Conservation (phyloP, 1,284 basidiomycete genomes). For the Butyriboletus appendiculatus region DNA sequence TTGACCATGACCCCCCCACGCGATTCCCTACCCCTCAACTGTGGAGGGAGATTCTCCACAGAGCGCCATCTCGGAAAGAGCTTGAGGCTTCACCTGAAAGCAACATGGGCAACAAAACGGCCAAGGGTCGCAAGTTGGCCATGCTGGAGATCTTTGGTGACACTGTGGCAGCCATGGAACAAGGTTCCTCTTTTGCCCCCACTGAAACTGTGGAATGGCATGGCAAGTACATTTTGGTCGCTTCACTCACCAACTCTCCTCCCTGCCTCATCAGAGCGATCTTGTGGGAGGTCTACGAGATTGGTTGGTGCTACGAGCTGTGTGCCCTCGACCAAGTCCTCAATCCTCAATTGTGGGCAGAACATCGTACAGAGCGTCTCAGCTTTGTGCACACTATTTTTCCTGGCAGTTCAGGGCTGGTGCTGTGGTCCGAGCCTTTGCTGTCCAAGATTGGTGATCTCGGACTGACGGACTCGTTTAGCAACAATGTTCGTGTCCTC, state of each 20-base stretch:
- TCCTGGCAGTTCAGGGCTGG: background rate
- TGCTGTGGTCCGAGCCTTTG: background rate
- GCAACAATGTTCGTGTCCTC: background rate
- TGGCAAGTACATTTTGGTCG: background rate
- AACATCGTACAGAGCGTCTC: background rate
- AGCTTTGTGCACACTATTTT: background rate
- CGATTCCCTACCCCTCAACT: too few relatives aligned
- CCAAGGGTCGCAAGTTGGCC: background rate
- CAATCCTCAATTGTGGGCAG: background rate
- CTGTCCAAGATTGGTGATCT: too few relatives aligned
- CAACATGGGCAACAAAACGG: background rate
- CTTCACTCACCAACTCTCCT: background rate
- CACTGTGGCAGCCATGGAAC: background rate
- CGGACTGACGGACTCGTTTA: too few relatives aligned
- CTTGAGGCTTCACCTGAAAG: too few relatives aligned
- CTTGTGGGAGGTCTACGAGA: background rate
- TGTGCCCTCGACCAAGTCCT: background rate
- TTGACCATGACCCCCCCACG: too few relatives aligned
- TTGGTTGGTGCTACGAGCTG: background rate
- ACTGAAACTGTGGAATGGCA: background rate
- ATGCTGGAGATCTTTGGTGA: background rate
- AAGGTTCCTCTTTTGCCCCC: background rate
- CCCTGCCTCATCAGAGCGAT: background rate
- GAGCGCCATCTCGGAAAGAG: too few relatives aligned
- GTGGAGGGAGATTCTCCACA: too few relatives aligned